phyloP scores from a whole-genome alignment of 129 eudicot genomes.

The Artemisia argyi region DNA sequence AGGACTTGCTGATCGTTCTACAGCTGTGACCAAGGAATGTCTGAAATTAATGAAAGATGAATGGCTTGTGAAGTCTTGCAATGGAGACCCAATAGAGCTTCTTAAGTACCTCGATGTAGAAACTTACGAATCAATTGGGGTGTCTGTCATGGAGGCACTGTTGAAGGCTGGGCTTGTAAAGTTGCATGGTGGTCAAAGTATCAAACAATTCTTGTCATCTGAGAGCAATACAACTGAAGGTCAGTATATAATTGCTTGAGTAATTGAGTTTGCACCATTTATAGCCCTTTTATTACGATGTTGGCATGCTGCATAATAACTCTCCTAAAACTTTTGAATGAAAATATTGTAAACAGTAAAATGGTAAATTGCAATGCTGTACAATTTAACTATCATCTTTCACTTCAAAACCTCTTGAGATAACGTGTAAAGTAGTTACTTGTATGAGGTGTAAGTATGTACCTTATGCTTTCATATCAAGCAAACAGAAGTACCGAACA shows the following conservation, averaged over 20 bases:
- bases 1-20: slow-evolving; percentile 91
- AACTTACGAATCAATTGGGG: slow-evolving; percentile 90
- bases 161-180: slow-evolving; percentile 61
- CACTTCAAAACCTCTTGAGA: too few species aligned
- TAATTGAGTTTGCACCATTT: too few species aligned
- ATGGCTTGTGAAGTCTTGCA: slow-evolving; percentile 90
- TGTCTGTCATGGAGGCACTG: slow-evolving; percentile 76
- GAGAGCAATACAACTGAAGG: slow-evolving; percentile 55
- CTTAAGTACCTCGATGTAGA: slow-evolving; percentile 94
- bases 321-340: too few species aligned
- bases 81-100: slow-evolving; percentile 76
- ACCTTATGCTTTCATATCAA: too few species aligned
- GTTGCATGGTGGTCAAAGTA: slow-evolving; percentile 60
- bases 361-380: too few species aligned
- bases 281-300: too few species aligned
- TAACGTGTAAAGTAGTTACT: too few species aligned
- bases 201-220: slow-evolving; percentile 45
- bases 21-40: slow-evolving; percentile 77
- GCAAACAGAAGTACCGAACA: too few species aligned
- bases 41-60: slow-evolving; percentile 79
- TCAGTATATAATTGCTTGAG: slow-evolving; percentile 24
- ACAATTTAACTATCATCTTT: too few species aligned
- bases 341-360: too few species aligned
- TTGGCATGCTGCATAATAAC: too few species aligned
- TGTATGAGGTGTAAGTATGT: too few species aligned